Evolutionary conservation across 208 protist species (phyloP).

Genomic region (Crithidia sp.): DNA sequence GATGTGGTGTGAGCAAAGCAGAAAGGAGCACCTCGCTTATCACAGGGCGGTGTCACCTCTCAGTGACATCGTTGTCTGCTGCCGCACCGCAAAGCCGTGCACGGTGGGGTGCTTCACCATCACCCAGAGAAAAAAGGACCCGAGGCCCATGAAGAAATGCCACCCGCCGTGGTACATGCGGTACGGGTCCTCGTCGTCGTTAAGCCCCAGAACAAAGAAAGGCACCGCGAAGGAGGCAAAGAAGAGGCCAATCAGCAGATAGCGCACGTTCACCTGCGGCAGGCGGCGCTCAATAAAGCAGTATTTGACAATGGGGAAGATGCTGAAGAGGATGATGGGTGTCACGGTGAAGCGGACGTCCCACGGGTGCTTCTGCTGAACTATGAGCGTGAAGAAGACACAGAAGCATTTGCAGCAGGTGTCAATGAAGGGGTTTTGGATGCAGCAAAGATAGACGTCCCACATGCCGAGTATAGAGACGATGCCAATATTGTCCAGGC

Average conservation of each 20-base stretch:
- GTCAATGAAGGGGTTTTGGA: constrained; percentile 46
- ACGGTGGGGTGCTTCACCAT: constrained; percentile 27
- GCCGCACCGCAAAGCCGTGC: not conserved
- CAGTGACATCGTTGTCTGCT: not conserved
- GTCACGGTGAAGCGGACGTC: constrained; percentile 57
- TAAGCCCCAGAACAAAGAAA: constrained; percentile 66
- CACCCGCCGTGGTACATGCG: constrained; percentile 81
- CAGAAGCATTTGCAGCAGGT: constrained; percentile 54
- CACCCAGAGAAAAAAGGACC: constrained; percentile 61
- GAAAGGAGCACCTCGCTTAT: not conserved
- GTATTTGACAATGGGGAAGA: constrained; percentile 59
- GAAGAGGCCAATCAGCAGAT: constrained; percentile 32
- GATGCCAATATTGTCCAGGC: constrained; percentile 74
- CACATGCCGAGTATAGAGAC: constrained; percentile 58
- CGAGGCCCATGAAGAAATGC: constrained; percentile 69
- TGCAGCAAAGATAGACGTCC: constrained; percentile 47
- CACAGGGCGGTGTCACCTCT: constrained; percentile 20
- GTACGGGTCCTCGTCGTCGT: constrained; percentile 64
- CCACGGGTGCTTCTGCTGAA: constrained; percentile 77
- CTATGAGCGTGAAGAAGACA: constrained; percentile 55
- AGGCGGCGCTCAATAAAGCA: constrained; percentile 36
- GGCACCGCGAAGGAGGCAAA: constrained; percentile 35
- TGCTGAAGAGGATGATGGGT: constrained; percentile 53
- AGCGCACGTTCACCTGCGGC: constrained; percentile 14
- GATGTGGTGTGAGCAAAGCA: not conserved